Percentiles rank a stretch among this genome's conserved stretches.
These are phyloP conservation scores for Cyberlindnera nakhonratchasimensis DNA, from an alignment of 805 yeast species.

Conservation along the genomic window DNA sequence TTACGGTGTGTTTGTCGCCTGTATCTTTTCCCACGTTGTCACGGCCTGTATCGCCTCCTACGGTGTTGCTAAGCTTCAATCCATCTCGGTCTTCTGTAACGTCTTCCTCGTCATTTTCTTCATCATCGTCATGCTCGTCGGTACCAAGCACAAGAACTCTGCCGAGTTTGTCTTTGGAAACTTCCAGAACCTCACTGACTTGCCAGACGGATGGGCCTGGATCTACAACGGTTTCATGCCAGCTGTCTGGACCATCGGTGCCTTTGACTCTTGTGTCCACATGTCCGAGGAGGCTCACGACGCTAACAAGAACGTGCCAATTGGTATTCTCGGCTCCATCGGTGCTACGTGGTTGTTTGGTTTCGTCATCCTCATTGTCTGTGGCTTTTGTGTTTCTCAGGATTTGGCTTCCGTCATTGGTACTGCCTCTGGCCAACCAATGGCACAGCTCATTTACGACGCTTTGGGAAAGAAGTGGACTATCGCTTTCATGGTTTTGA, in stretches of 20 bases:
- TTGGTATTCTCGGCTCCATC: slow-evolving; percentile 60
- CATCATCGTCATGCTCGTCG: slow-evolving; percentile 64
- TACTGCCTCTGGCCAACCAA: slow-evolving; percentile 53
- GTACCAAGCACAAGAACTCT: slow-evolving; percentile 39
- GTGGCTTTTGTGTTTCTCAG: slow-evolving; percentile 7
- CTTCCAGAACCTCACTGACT: slow-evolving; percentile 44
- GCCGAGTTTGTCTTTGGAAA: slow-evolving; percentile 53
- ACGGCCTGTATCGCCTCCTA: slow-evolving; percentile 56
- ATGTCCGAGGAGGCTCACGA: slow-evolving; percentile 67
- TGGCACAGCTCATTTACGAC: slow-evolving; percentile 63
- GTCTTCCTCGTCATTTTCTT: slow-evolving; percentile 48
- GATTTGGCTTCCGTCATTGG: slow-evolving; percentile 11
- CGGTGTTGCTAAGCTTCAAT: slow-evolving; percentile 51
- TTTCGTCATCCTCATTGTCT: slow-evolving; percentile 51
- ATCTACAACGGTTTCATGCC: slow-evolving; percentile 52
- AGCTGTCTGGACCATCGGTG: slow-evolving; percentile 70
- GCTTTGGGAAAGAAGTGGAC: slow-evolving; percentile 67
- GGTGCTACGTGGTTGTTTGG: slow-evolving; percentile 55
- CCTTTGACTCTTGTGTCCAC: slow-evolving; percentile 68
- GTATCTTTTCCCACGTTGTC: slow-evolving; percentile 44
- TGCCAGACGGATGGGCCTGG: slow-evolving; percentile 58
- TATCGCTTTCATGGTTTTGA: slow-evolving; percentile 57
- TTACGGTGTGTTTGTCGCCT: slow-evolving; percentile 62
- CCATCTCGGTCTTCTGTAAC: slow-evolving; percentile 51
- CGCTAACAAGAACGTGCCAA: slow-evolving; percentile 57